phyloP scores from a whole-genome alignment of 2,329 filamentous ascomycete species.

The Verticillium nubilum region DNA sequence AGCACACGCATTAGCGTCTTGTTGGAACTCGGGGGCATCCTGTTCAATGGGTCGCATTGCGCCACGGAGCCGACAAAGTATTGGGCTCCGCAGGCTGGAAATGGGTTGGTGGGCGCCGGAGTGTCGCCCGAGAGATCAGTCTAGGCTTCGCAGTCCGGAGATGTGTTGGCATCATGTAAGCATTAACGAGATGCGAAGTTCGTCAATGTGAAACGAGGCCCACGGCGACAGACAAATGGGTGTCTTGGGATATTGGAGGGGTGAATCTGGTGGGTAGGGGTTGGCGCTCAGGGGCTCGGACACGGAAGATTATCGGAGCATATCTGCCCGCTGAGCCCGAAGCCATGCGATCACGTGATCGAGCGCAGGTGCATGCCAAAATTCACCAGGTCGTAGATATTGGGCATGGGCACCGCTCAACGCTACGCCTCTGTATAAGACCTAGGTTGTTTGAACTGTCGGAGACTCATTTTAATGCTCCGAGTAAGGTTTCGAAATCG shows the following conservation, averaged over 20 bases:
- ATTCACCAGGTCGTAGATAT: no score
- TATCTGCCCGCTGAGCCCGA: neutral
- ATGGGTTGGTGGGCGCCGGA: neutral
- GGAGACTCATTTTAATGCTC: no score
- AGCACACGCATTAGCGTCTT: neutral
- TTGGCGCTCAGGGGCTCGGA: neutral
- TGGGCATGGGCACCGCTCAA: no score
- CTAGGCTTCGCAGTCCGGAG: neutral
- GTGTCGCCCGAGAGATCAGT: neutral
- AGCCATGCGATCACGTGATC: neutral
- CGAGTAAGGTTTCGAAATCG: no score
- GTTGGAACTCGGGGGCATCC: neutral
- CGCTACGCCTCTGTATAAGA: no score
- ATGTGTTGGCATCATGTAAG: neutral
- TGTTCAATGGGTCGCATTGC: neutral
- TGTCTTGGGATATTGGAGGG: neutral
- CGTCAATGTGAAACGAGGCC: neutral
- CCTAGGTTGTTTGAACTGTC: no score
- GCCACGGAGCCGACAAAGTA: neutral
- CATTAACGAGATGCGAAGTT: neutral
- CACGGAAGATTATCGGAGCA: neutral
- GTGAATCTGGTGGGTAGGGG: neutral
- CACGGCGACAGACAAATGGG: neutral
- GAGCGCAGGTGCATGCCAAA: neutral
- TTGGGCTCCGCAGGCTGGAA: neutral